Evolutionary conservation across 768 basidiomycete species (phyloP).

Genomic region (Pulveroboletus sp.): DNA sequence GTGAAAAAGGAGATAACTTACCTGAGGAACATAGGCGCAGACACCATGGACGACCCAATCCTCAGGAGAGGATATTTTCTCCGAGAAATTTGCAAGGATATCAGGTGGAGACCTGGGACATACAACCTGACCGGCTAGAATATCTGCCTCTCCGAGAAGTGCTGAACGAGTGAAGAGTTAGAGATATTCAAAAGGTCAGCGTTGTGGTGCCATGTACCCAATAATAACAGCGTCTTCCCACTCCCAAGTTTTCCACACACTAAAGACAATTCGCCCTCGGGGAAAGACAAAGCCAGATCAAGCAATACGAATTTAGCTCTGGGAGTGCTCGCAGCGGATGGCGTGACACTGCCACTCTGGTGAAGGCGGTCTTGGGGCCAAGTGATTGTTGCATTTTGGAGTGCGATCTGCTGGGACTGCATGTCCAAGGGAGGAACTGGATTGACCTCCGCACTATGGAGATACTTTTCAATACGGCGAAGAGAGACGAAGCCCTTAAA

Average conservation of each 20-base stretch:
- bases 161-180: constrained; percentile 35
- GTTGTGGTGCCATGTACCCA: constrained; percentile 36
- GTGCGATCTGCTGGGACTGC: constrained; percentile 58
- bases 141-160: constrained; percentile 54
- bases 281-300: constrained; percentile 77
- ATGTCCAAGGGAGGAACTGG: constrained; percentile 52
- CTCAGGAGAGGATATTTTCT: constrained; percentile 38
- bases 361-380: constrained; percentile 77
- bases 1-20: constrained; percentile 19
- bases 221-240: constrained; percentile 82
- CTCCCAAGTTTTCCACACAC: constrained; percentile 88
- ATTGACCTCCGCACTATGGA: constrained; percentile 67
- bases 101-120: constrained; percentile 86
- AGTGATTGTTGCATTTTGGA: constrained; percentile 83
- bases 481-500: constrained; percentile 72
- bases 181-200: not conserved
- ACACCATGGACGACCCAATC: constrained; percentile 76
- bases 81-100: constrained; percentile 57
- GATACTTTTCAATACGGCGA: constrained; percentile 88
- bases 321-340: constrained; percentile 67
- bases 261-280: constrained; percentile 70
- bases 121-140: constrained; percentile 73
- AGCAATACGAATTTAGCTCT: constrained; percentile 72
- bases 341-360: constrained; percentile 39
- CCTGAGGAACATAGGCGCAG: constrained; percentile 86